phyloP scores from a whole-genome alignment of 306 rosid genomes.

The Dalbergia cochinchinensis region DNA sequence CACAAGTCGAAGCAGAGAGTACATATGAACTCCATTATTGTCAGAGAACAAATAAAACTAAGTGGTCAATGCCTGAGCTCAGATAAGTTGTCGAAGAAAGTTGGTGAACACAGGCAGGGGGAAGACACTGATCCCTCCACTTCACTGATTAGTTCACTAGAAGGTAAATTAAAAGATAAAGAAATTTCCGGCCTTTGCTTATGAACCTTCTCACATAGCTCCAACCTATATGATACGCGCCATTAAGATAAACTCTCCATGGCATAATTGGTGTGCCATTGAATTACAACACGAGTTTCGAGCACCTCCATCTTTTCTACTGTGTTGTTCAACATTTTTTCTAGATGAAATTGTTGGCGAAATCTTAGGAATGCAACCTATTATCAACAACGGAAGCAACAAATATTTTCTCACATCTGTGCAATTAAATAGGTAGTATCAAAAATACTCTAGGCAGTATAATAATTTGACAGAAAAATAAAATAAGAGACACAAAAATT shows the following conservation, averaged over 20 bases:
- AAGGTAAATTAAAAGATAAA: constrained; percentile 35
- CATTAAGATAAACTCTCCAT: neutral
- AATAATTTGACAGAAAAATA: no score
- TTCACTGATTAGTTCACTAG: constrained; percentile 49
- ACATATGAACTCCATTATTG: constrained; percentile 18
- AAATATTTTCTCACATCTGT: no score
- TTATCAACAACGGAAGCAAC: no score
- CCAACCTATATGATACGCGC: neutral
- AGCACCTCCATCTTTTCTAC: neutral
- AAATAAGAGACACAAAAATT: no score
- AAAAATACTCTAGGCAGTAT: no score
- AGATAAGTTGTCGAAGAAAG: constrained; percentile 65
- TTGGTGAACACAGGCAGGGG: constrained; percentile 47
- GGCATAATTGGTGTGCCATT: neutral
- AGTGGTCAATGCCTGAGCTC: constrained; percentile 46
- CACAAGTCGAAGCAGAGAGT: constrained; percentile 34
- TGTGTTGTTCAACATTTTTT: no score
- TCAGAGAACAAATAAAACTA: constrained; percentile 33
- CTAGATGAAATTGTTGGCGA: no score
- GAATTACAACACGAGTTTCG: neutral
- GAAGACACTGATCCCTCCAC: constrained; percentile 33
- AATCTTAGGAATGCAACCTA: no score
- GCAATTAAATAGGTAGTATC: no score
- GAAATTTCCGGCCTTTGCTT: constrained; percentile 2
- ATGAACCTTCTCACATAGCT: constrained; percentile 1